Base-by-base conservation (phyloP, 257 asterid species). In the Nicotiana sylvestris region DNA sequence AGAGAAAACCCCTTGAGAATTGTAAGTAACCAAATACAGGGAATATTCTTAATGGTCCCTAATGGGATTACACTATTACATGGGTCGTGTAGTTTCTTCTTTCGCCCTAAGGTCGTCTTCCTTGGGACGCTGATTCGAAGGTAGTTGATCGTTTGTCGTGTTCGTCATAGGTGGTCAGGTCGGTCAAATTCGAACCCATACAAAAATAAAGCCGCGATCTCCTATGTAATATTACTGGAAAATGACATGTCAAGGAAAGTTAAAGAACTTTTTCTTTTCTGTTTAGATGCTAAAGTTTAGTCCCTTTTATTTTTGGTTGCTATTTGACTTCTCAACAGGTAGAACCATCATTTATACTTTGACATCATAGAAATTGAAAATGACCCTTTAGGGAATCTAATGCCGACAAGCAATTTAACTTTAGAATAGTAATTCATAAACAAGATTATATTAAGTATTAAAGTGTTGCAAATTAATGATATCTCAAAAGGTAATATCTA, bases 301-400 rank as follows among this genome's bases (percentile, higher is more conserved):
- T 80, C 29, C 49, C 76, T 69, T 76, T 76, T 39, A 17, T 18
- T 76, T 15, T 53, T 76, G 27, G 49, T 76, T 2, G 29, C 69
- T 68, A 81, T n/a, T 53, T 53, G 79, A 67, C 67, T 51, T 81
- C 9, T 33, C 11, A 32, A 77, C 29, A 77, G 67, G 67, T 56
- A 3, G 11, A 32, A 37, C n/a, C 27, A 17, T 56, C 81, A 56
- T 17, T 56, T 35, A 1, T 1, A 68, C 66, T 46, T 66, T 55
- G 7, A 4, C 37, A 56, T 66, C 55, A 67, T 66, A 29, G 33
- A 21, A 46, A 46, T 25, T 18, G 29, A 18, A 35, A 21, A 32
- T 30, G 56, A 21, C 16, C 33, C 74, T 81, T 33, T 33, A 81
- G 66, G 53, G 53, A 66, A n/a, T 49, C 30, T 30, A 55, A 77